Evolutionary conservation across 2,329 filamentous ascomycete genomes (phyloP), one percentile per base, ranked within the genome.

Genomic region (Allantophomopsis lycopodina): DNA sequence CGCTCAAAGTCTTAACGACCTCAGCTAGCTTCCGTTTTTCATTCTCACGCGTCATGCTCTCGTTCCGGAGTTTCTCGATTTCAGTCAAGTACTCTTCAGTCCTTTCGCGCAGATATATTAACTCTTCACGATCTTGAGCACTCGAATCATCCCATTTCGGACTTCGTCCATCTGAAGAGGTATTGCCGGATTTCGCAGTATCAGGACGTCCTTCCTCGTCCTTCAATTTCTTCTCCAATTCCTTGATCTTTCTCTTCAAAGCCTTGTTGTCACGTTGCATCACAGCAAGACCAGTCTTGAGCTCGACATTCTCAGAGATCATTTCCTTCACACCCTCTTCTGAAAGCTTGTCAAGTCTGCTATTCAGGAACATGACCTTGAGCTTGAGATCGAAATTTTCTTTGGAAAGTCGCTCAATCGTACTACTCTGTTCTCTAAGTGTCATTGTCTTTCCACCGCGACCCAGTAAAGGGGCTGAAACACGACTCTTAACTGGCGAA

Each of bases 311-410:
- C 60, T 95, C 89, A 35, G 86, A 87, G 51, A 96, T 94, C 80
- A 95, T 93, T 57, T 95, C 89, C 62, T 94, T 94, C 57, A 98
- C 81, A 46, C 88, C 87, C 61, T 96, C 89, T 57, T 96, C 89
- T 2, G 88, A 95, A 33, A 93, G 73, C 55, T 89, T 91, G 59
- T 94, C 87, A 15, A 98, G 65, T 2, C 89, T 83, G 58, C 96
- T 85, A 52, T 89, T 93, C 37, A 98, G 71, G 55, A 95, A 98
- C 69, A 95, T 93, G 47, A 96, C 91, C 57, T 94, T 93, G 60
- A 96, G 78, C 61, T 96, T 95, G 40, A 96, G 65, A 56, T 95
- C 89, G 56, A 96, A 98, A 48, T 98, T 98, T 59, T 98, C 91
- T 61, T 98, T 98, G 44, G 86, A 93, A 2, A 96, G 70, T 43